A percentile compares a stretch with the other conserved stretches of the same genome.
phyloP scores from a whole-genome alignment of 75 land plant species.

The Selaginella tamariscina region DNA sequence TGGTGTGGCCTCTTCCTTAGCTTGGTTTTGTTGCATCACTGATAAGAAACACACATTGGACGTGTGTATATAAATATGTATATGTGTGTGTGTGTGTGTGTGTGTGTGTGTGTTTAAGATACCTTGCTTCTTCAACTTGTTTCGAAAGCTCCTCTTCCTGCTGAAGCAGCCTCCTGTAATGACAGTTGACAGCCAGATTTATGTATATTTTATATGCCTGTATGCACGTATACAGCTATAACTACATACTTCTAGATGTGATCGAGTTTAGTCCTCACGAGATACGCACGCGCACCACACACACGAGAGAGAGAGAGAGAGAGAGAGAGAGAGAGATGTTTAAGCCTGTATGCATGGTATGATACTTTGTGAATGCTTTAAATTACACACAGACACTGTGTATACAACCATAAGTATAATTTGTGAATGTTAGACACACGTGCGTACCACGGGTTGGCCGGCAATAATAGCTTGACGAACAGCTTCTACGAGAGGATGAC shows the following conservation, averaged over 20 bases:
- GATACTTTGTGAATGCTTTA: too few relatives aligned
- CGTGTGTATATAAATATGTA: not conserved
- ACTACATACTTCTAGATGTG: not conserved
- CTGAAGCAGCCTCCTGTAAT: slow-evolving; percentile 83
- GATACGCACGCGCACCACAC: not conserved
- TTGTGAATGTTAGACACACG: not conserved
- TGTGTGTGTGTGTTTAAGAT: slow-evolving; percentile 4
- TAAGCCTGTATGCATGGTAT: not conserved
- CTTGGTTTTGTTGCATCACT: not conserved
- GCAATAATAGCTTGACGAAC: slow-evolving; percentile 49
- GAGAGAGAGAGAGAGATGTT: not conserved
- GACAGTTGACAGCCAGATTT: not conserved
- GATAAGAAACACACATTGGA: too few relatives aligned
- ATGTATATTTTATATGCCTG: slow-evolving; percentile 5
- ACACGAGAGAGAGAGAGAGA: slow-evolving; percentile 4
- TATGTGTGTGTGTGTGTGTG: slow-evolving; percentile 4
- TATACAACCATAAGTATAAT: not conserved
- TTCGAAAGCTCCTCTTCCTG: slow-evolving; percentile 83
- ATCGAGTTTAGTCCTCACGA: not conserved
- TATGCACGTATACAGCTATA: not conserved
- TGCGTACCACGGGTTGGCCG: slow-evolving; percentile 58
- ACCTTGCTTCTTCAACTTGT: slow-evolving; percentile 67
- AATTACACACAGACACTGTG: too few relatives aligned
- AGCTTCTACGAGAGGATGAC: slow-evolving; percentile 58
- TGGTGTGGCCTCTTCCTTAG: not conserved